phyloP scores from a whole-genome alignment of 2,329 filamentous ascomycete species.

The Aspergillus novofumigatus region DNA sequence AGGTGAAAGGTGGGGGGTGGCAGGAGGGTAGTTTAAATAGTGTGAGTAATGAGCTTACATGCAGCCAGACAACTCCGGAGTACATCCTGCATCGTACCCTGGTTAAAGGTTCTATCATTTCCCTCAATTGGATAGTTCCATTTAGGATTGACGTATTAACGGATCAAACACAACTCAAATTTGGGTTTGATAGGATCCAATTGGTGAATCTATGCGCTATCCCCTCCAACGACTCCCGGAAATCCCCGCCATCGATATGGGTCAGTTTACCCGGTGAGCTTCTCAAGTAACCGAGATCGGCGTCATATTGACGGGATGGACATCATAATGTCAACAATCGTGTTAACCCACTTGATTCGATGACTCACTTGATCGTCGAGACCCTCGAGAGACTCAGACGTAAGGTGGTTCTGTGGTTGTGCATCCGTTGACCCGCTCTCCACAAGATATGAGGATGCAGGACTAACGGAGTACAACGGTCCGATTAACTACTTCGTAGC shows the following conservation, averaged over 20 bases:
- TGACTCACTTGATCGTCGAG: background rate
- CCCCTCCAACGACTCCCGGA: background rate
- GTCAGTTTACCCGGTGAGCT: background rate
- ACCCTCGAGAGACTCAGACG: too few relatives aligned
- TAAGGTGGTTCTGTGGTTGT: background rate
- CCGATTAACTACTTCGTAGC: background rate
- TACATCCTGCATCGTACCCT: background rate
- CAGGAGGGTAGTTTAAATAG: conserved; percentile 36
- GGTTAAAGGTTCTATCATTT: background rate
- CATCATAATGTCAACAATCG: background rate
- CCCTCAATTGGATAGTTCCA: background rate
- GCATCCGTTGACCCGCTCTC: background rate
- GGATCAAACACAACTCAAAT: background rate
- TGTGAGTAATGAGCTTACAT: conserved; percentile 12
- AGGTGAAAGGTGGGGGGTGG: conserved; percentile 10
- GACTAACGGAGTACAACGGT: background rate
- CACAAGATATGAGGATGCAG: background rate
- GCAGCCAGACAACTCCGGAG: background rate
- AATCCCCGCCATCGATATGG: background rate
- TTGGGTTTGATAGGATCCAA: background rate
- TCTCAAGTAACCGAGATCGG: background rate
- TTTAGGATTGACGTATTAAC: background rate
- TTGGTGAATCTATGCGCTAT: background rate
- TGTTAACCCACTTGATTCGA: background rate
- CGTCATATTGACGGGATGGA: background rate